Conservation (phyloP, 441 rosid genomes). For the Jatropha podagrica region DNA sequence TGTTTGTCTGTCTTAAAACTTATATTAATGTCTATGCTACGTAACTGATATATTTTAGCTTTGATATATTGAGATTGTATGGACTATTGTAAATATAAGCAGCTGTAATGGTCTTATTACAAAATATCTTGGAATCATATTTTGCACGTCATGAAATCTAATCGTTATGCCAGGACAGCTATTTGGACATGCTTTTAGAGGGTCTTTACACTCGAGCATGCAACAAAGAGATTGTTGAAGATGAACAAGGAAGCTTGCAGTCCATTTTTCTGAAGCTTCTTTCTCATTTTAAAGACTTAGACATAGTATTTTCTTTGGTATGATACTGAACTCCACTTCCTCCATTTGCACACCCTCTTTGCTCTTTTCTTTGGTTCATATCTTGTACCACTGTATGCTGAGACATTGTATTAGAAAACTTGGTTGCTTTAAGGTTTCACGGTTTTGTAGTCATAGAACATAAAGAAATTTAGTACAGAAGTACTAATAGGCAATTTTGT, state of each 20-base stretch:
- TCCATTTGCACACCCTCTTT: background rate
- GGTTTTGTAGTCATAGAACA: conserved; percentile 16
- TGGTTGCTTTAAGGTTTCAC: conserved; percentile 13
- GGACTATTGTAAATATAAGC: background rate
- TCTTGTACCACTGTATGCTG: background rate
- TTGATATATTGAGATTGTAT: background rate
- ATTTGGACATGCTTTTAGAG: conserved; percentile 56
- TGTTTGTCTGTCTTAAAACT: background rate
- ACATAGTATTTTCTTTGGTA: conserved; percentile 71
- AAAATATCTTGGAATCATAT: conserved; percentile 8
- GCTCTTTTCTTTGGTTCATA: background rate
- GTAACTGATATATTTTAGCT: background rate
- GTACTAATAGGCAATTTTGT: conserved; percentile 15
- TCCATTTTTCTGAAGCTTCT: conserved; percentile 79
- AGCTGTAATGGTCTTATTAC: background rate
- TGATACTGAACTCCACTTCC: conserved; percentile 16
- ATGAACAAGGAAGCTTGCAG: conserved; percentile 70
- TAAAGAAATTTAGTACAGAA: background rate
- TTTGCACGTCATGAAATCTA: conserved; percentile 22
- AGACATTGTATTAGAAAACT: background rate
- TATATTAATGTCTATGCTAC: background rate
- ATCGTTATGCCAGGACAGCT: conserved; percentile 48
- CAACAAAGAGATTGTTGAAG: conserved; percentile 55
- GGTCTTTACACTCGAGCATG: conserved; percentile 47
- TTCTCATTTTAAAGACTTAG: conserved; percentile 61